Base-by-base conservation (phyloP, 768 basidiomycete species). In the Mycena filopes region DNA sequence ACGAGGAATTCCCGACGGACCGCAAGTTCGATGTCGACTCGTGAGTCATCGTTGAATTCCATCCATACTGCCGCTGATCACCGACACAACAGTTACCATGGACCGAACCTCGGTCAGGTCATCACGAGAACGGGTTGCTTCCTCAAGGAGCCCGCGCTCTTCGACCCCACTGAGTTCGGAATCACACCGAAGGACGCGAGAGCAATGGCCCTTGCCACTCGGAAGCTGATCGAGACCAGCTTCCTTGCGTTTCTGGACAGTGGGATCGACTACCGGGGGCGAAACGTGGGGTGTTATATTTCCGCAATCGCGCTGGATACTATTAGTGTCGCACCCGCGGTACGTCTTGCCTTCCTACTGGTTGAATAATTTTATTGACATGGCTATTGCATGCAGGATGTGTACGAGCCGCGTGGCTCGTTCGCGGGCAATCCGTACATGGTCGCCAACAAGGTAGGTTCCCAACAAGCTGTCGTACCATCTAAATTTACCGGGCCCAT, bases 181-280 rank as follows among this genome's bases (percentile, higher is more conserved):
- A 72, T 81, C 28, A 71, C 74, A 9, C 53, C 55, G 16, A 74
- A 72, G 55, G 79, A 80, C 46, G 77, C 76, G 2, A 66, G 65
- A 3, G 63, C 67, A 23, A 75, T 80, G 77, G 68, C 79, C 0
- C 50, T 73, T 6, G 69, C 70, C 18, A 73, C 76, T 1, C 66
- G 79, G 12, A 76, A 74, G 59, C 71, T 80, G 23, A 67, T 80
- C 12, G 75, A 65, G 15, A 33, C 28, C 2, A 65, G 73, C 0
- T 80, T 81, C 57, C 68, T 76, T 41, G 78, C 78, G 13, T 73
- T 84, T 13, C 73, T 80, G 46, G 82, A 84, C 68, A 80, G 82
- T 1, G 82, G 81, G 4, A 78, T 83, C 25, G 77, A 82, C 59
- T 83, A 82, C 64, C 70, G 82, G 33, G 77, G 77, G n/a, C 67